These are phyloP conservation scores for Westerdykella sp. DNA, from an alignment of 2,329 filamentous ascomycete species.

Conservation along the genomic window DNA sequence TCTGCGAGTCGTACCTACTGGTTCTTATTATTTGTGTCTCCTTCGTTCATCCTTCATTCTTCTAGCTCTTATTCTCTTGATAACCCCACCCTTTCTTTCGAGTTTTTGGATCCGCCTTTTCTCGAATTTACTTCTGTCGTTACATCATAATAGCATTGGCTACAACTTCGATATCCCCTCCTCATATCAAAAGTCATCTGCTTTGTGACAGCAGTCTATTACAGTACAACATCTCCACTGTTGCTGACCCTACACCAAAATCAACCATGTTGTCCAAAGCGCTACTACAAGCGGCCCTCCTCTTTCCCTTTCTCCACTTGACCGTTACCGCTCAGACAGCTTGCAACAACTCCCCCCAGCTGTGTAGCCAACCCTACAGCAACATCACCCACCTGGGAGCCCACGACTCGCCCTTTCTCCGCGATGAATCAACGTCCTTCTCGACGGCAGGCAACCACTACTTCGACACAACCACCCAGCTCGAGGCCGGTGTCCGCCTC, in stretches of 20 bases:
- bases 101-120: too few relatives aligned
- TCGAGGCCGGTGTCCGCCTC: slow-evolving; percentile 64
- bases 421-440: slow-evolving; percentile 56
- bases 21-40: too few relatives aligned
- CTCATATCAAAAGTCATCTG: neutral
- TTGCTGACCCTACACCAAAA: neutral
- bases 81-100: too few relatives aligned
- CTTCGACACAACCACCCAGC: slow-evolving; percentile 64
- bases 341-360: slow-evolving; percentile 74
- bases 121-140: too few relatives aligned
- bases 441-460: slow-evolving; percentile 66
- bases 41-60: too few relatives aligned
- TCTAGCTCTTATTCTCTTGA: too few relatives aligned
- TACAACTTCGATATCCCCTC: too few relatives aligned
- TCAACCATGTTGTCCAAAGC: slow-evolving; percentile 27
- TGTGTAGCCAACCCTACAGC: slow-evolving; percentile 67
- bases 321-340: slow-evolving; percentile 39
- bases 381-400: slow-evolving; percentile 73
- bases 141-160: too few relatives aligned
- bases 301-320: slow-evolving; percentile 25
- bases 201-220: neutral
- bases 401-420: slow-evolving; percentile 67
- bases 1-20: too few relatives aligned
- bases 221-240: neutral
- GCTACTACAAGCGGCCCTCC: slow-evolving; percentile 20